Conservation (phyloP, 345 rosid species). For the Eucalyptus regnans region DNA sequence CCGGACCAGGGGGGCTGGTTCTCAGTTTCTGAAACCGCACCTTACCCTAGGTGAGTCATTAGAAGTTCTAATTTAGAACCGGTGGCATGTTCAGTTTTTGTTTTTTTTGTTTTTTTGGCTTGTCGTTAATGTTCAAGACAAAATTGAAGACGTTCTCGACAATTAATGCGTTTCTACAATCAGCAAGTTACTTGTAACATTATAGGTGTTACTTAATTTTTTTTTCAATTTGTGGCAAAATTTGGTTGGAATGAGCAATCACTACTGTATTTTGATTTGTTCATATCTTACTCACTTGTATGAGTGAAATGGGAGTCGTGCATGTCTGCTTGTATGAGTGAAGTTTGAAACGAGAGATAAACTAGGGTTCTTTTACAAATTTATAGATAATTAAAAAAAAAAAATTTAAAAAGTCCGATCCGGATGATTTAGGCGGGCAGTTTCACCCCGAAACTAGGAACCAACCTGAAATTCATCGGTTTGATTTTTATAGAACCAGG, state of each 20-base stretch:
- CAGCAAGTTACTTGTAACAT: not conserved
- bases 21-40: not conserved
- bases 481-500: too few species aligned
- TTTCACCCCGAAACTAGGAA: not conserved
- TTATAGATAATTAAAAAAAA: too few species aligned
- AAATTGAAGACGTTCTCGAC: too few species aligned
- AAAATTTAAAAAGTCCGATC: too few species aligned
- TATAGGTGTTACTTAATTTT: too few species aligned
- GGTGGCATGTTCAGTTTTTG: not conserved
- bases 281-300: not conserved
- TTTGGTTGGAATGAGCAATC: not conserved
- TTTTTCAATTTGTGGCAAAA: not conserved
- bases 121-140: not conserved
- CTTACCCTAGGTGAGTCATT: not conserved
- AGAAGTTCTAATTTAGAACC: not conserved
- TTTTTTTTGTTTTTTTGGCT: fast-evolving
- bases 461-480: fast-evolving
- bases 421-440: fast-evolving
- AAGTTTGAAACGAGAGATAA: not conserved
- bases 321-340: not conserved
- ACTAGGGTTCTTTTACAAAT: not conserved
- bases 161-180: not conserved
- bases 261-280: not conserved
- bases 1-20: not conserved
- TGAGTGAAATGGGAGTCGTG: not conserved